A percentile compares a stretch with the other conserved stretches of the same genome.
These are phyloP conservation scores for Starmerella cellae DNA, from an alignment of 805 yeast species.

Conservation along the genomic window DNA sequence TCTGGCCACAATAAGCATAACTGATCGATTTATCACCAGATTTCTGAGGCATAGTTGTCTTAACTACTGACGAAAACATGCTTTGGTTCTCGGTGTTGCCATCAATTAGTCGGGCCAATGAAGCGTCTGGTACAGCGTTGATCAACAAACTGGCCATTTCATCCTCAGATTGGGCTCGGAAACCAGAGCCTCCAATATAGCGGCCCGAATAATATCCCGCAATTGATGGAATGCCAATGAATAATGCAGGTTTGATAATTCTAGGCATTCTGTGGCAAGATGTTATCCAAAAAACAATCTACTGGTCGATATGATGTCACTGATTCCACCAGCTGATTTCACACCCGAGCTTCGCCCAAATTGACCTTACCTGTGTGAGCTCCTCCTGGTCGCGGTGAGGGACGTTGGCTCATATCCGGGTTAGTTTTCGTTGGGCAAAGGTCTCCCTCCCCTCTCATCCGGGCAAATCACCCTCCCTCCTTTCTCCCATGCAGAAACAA, in stretches of 20 bases:
- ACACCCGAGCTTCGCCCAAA: too few species aligned
- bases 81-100: background rate
- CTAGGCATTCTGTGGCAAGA: too few species aligned
- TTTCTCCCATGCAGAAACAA: too few species aligned
- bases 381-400: background rate
- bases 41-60: background rate
- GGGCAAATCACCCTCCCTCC: too few species aligned
- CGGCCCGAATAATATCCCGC: background rate
- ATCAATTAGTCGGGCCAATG: background rate
- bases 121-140: background rate
- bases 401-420: too few species aligned
- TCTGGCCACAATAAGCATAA: conserved; percentile 63
- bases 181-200: background rate
- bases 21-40: conserved; percentile 23
- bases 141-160: background rate
- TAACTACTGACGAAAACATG: background rate
- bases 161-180: background rate
- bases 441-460: too few species aligned
- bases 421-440: too few species aligned
- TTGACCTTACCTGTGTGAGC: background rate
- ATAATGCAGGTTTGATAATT: background rate
- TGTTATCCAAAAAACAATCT: too few species aligned
- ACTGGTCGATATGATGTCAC: too few species aligned
- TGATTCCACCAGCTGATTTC: too few species aligned
- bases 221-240: background rate